Percentiles rank a stretch among this genome's conserved stretches.
Evolutionary conservation across 495 filamentous ascomycete genomes (phyloP).

Genomic region (Sphaerosporella brunnea): DNA sequence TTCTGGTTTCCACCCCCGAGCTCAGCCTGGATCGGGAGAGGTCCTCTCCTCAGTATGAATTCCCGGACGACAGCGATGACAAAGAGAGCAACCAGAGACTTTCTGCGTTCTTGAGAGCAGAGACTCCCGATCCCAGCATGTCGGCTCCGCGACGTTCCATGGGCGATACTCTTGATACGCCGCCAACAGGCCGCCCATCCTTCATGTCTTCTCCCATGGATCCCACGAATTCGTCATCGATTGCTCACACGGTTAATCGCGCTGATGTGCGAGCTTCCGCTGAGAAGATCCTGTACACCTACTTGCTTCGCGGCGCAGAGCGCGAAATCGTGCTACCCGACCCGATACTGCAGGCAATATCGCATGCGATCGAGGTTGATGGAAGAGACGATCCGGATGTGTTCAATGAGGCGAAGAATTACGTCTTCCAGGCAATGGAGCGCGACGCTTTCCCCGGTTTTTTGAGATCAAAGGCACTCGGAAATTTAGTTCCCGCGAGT

Average conservation of each 20-base stretch:
- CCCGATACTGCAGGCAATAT: conserved; percentile 64
- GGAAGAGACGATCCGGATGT: conserved; percentile 90
- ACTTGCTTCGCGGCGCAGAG: conserved; percentile 77
- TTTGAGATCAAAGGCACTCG: conserved; percentile 79
- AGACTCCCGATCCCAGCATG: conserved; percentile 36
- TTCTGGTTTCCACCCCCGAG: conserved; percentile 83
- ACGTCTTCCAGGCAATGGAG: conserved; percentile 99
- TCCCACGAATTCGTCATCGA: conserved; percentile 50
- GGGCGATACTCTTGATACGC: conserved; percentile 39
- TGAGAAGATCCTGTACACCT: conserved; percentile 95
- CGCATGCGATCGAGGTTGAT: conserved; percentile 65
- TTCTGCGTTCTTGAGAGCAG: conserved; percentile 60
- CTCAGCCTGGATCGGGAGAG: conserved; percentile 65
- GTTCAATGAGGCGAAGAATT: conserved; percentile 94
- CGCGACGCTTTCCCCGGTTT: conserved; percentile 95
- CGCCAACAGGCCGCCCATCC: conserved; percentile 21
- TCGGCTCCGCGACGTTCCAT: conserved; percentile 27
- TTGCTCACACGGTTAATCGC: conserved; percentile 64
- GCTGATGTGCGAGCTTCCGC: conserved; percentile 81
- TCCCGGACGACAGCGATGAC: conserved; percentile 37
- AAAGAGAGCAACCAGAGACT: conserved; percentile 63
- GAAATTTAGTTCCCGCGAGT: conserved; percentile 80
- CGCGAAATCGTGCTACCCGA: conserved; percentile 86
- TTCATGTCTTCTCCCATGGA: conserved; percentile 31
- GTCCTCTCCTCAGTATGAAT: conserved; percentile 42